These are phyloP conservation scores for Citrullus mucosospermus DNA, from an alignment of 306 rosid genomes.

Conservation along the genomic window DNA sequence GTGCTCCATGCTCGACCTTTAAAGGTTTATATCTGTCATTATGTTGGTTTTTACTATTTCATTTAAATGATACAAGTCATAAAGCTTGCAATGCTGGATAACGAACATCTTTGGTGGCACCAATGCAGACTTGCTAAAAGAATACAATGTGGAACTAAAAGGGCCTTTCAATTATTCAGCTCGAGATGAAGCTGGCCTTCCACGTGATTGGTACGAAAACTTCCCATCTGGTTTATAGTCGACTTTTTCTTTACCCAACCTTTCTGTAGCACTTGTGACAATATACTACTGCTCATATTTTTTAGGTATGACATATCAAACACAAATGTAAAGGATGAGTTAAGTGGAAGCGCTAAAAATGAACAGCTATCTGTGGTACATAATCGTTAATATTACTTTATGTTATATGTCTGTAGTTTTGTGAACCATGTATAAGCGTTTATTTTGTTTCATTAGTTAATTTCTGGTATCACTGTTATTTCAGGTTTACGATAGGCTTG, in stretches of 20 bases:
- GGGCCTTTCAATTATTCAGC: constrained; percentile 90
- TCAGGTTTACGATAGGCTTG: constrained; percentile 68
- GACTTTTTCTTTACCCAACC: neutral
- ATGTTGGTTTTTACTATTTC: neutral
- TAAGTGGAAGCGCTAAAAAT: constrained; percentile 16
- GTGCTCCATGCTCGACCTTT: constrained; percentile 62
- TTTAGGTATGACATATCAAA: constrained; percentile 59
- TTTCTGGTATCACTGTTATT: constrained; percentile 2
- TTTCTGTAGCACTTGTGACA: neutral
- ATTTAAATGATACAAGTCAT: neutral
- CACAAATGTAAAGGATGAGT: constrained; percentile 21
- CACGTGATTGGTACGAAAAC: constrained; percentile 68
- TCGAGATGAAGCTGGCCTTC: constrained; percentile 88
- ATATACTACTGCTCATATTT: constrained; percentile 1
- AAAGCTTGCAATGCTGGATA: neutral
- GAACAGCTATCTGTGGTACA: constrained; percentile 51
- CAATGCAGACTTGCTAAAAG: constrained; percentile 64
- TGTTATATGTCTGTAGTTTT: neutral
- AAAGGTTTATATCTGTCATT: constrained; percentile 36
- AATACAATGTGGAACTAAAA: constrained; percentile 63
- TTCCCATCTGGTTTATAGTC: neutral
- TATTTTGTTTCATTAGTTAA: neutral
- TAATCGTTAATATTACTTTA: neutral
- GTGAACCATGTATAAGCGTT: neutral
- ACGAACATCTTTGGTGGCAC: neutral